phyloP scores from a whole-genome alignment of 768 basidiomycete genomes.

The Ramaria sp. region DNA sequence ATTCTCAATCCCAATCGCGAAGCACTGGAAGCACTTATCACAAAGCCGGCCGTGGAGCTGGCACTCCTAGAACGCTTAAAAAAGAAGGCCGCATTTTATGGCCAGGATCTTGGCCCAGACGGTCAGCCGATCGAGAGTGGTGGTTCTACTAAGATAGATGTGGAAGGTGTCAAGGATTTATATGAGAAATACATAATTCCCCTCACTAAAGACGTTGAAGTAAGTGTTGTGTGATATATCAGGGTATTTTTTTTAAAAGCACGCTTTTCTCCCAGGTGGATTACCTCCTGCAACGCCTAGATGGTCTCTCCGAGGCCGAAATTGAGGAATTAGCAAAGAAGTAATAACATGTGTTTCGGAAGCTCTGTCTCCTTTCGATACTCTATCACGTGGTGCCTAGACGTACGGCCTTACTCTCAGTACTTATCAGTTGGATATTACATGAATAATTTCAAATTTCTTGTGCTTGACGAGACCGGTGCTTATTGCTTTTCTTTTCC shows the following conservation, averaged over 20 bases:
- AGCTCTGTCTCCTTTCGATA: too few species aligned
- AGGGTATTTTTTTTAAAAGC: too few species aligned
- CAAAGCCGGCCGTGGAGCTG: slow-evolving; percentile 93
- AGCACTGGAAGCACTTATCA: slow-evolving; percentile 78
- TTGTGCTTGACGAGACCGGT: too few species aligned
- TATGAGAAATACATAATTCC: slow-evolving; percentile 97
- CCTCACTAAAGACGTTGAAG: slow-evolving; percentile 97
- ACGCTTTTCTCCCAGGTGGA: slow-evolving; percentile 61
- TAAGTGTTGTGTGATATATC: slow-evolving; percentile 22
- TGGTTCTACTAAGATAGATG: slow-evolving; percentile 64
- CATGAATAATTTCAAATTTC: too few species aligned
- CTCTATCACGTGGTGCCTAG: too few species aligned
- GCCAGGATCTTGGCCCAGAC: slow-evolving; percentile 72
- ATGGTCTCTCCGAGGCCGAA: slow-evolving; percentile 73
- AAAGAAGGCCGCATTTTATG: slow-evolving; percentile 72
- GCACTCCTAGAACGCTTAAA: slow-evolving; percentile 71
- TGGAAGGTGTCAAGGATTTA: slow-evolving; percentile 84
- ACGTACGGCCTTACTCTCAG: too few species aligned
- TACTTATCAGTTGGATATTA: too few species aligned
- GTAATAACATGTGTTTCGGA: too few species aligned
- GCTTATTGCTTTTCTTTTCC: too few species aligned
- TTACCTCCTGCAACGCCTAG: slow-evolving; percentile 83
- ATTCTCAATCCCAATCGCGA: slow-evolving; percentile 70
- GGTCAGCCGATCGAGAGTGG: slow-evolving; percentile 37
- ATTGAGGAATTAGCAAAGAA: slow-evolving; percentile 48